Base-by-base conservation (phyloP, 1,284 basidiomycete species). In the Puccinia polysora region DNA sequence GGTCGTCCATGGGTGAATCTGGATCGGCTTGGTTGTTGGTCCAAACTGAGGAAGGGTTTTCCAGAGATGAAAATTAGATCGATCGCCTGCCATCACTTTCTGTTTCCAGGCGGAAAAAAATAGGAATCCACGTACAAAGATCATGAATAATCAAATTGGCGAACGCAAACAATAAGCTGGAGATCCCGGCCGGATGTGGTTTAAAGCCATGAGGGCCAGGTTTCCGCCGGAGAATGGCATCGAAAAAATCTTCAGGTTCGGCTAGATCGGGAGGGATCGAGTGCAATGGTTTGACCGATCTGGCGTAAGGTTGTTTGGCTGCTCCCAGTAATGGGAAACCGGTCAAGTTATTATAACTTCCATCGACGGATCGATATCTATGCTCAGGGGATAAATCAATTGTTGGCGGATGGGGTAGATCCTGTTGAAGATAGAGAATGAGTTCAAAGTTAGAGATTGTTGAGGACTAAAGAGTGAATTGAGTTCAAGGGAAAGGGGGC, bases 81-180 rank as follows among this genome's bases (percentile, higher is more conserved):
- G 4, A 23, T 30, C 53, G 14, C 6, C 49, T 23, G 28, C 28
- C 49, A 50, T 18, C 20, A 0, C 1, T 8, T 10, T n/a, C n/a
- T n/a, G n/a, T n/a, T n/a, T n/a, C n/a, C n/a, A n/a, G n/a, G n/a
- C 14, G 20, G 8, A 64, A 50, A 45, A 28, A 28, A 28, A 43
- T 18, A 45, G 15, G 3, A 40, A 47, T 30, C 14, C 0, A n/a
- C 67, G n/a, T 12, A 71, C 69, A 71, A 3, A 71, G 58, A 40
- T 71, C 69, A 64, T 71, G 69, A n/a, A 71, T 71, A 25, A 71
- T 55, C 14, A 71, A 30, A 30, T 71, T 71, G n/a, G 69, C 69
- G 30, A 71, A 71, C 18, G 32, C 69, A 56, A 71, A 71, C 2
- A 71, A 55, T 23, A 71, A 50, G 53, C 69, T 71, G 8, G 69